phyloP scores from a whole-genome alignment of 176 grass and related monocot genomes.

The Bothriochloa decipiens region DNA sequence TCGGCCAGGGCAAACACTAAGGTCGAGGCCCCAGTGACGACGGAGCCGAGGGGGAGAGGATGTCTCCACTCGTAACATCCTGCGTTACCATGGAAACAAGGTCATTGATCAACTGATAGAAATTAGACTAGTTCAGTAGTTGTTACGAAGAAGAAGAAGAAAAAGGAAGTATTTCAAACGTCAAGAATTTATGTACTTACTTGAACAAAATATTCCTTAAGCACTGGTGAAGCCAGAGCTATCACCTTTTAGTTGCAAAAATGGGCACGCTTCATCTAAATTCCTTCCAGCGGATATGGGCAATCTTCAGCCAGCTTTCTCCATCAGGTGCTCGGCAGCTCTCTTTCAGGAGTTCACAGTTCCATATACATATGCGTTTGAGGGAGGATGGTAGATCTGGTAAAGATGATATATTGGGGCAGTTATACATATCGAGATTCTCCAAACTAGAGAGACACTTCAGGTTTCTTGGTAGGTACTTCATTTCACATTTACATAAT shows the following conservation, averaged over 20 bases:
- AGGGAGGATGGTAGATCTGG: conserved; percentile 27
- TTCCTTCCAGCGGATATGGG: neutral
- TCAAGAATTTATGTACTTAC: too few species aligned
- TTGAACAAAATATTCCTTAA: neutral
- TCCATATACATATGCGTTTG: rapidly evolving
- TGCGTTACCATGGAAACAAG: too few species aligned
- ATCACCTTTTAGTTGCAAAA: neutral
- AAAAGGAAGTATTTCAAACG: neutral
- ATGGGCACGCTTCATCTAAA: neutral
- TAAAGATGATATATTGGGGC: conserved; percentile 19
- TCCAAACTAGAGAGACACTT: neutral
- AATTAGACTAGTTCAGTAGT: neutral
- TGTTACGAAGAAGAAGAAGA: neutral
- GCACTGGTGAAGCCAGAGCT: neutral
- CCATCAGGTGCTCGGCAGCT: conserved; percentile 26
- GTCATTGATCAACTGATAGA: too few species aligned
- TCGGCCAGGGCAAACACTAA: neutral
- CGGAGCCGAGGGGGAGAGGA: neutral
- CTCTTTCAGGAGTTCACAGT: neutral
- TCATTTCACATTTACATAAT: rapidly evolving
- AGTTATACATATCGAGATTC: rapidly evolving
- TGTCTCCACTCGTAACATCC: too few species aligned
- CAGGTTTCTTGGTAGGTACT: neutral
- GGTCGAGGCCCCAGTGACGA: too few species aligned
- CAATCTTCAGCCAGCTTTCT: conserved; percentile 35